phyloP scores from a whole-genome alignment of 1,284 basidiomycete genomes.

The Ganoderma sp. region DNA sequence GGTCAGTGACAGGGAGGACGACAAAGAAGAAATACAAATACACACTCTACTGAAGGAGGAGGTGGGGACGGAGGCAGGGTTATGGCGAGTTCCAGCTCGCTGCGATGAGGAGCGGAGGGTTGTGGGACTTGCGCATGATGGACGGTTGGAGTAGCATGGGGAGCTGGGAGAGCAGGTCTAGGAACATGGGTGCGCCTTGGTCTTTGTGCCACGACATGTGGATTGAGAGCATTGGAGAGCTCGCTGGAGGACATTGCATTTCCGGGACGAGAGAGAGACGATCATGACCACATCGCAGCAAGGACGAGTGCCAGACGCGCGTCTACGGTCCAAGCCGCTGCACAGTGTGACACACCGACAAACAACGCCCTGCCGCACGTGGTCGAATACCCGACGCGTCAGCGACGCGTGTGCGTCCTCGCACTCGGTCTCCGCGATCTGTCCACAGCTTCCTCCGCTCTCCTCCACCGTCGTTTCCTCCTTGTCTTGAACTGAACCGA shows the following conservation, averaged over 20 bases:
- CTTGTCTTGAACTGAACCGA: not conserved
- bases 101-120: constrained; percentile 54
- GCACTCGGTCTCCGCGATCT: constrained; percentile 13
- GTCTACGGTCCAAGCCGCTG: constrained; percentile 23
- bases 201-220: constrained; percentile 53
- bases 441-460: constrained; percentile 17
- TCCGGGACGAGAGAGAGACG: constrained; percentile 11
- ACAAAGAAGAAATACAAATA: not conserved
- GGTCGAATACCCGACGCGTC: constrained; percentile 41
- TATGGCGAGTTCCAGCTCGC: constrained; percentile 65
- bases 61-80: constrained; percentile 47
- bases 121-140: constrained; percentile 19
- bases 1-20: not conserved
- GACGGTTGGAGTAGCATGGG: constrained; percentile 1
- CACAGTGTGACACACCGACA: constrained; percentile 43
- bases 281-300: not conserved
- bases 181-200: constrained; percentile 34
- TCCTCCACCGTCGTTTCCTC: constrained; percentile 11
- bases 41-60: constrained; percentile 28
- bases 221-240: constrained; percentile 78
- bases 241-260: constrained; percentile 62
- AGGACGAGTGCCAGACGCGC: not conserved
- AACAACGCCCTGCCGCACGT: constrained; percentile 27
- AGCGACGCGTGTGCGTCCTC: constrained; percentile 38
- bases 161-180: not conserved